Percentiles rank a stretch among this genome's conserved stretches.
These are phyloP conservation scores for Colletotrichum viniferum DNA, from an alignment of 2,329 filamentous ascomycete species.

Conservation along the genomic window DNA sequence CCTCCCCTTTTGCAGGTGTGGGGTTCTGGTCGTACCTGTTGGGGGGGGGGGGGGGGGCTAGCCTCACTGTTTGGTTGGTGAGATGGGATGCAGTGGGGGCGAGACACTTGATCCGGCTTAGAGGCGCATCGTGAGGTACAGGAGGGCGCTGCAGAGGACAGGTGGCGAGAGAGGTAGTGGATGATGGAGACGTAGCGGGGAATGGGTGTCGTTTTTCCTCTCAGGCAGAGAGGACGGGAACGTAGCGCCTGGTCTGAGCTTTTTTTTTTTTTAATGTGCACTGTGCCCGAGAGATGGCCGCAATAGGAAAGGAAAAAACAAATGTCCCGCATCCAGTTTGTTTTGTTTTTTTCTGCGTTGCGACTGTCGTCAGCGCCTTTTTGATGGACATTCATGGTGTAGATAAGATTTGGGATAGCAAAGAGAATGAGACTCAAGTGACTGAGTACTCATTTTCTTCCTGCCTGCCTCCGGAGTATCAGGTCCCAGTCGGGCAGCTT, in stretches of 20 bases:
- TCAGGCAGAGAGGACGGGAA: not conserved
- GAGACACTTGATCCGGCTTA: not conserved
- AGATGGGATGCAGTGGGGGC: not conserved
- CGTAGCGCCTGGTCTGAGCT: not conserved
- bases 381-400: not conserved
- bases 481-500: not conserved
- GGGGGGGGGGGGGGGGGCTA: not conserved
- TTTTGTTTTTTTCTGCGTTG: constrained; percentile 1
- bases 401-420: not conserved
- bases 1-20: not conserved
- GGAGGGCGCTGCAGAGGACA: not conserved
- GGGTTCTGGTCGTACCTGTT: not conserved
- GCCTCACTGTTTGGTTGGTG: not conserved
- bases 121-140: not conserved
- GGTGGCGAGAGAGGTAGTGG: not conserved
- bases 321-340: constrained; percentile 6
- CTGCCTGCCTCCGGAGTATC: not conserved
- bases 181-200: not conserved
- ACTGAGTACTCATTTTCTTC: not conserved
- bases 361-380: not conserved
- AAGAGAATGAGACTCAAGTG: not conserved
- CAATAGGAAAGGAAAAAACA: constrained; percentile 20
- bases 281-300: not conserved
- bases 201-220: not conserved
- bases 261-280: not conserved